Percentiles rank a stretch among this genome's conserved stretches.
Conservation (phyloP, 2,329 filamentous ascomycete genomes). For the Albophoma yamanashiensis region DNA sequence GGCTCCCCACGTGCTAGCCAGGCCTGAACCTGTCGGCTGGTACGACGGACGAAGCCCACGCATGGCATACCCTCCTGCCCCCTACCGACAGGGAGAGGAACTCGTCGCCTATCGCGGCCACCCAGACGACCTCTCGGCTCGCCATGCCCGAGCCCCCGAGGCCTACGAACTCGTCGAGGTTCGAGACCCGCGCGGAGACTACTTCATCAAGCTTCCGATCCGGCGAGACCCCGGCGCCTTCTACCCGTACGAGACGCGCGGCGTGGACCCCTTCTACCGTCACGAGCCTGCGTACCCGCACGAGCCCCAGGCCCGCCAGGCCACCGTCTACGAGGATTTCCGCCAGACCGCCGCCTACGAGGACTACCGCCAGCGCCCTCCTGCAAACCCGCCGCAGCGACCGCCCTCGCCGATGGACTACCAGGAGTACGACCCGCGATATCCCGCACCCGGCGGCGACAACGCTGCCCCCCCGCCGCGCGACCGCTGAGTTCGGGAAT, state of each 20-base stretch:
- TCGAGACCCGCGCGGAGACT: constrained; percentile 31
- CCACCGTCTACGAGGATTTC: neutral
- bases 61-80: neutral
- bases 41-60: neutral
- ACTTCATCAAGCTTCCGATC: constrained; percentile 32
- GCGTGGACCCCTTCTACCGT: constrained; percentile 5
- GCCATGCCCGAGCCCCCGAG: constrained; percentile 11
- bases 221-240: constrained; percentile 14
- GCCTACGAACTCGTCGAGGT: constrained; percentile 36
- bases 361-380: neutral
- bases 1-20: neutral
- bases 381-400: neutral
- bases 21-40: neutral
- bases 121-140: constrained; percentile 1
- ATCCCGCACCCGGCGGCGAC: constrained; percentile 14
- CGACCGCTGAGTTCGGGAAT: neutral
- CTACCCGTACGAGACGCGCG: constrained; percentile 13
- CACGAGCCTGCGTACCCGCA: constrained; percentile 3
- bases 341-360: neutral
- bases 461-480: neutral
- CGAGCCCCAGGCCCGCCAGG: neutral
- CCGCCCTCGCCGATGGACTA: constrained; percentile 6
- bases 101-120: constrained; percentile 5
- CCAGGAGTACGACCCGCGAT: constrained; percentile 35
- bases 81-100: neutral